phyloP scores from a whole-genome alignment of 129 eudicot species.

The Ambrosia trifida region DNA sequence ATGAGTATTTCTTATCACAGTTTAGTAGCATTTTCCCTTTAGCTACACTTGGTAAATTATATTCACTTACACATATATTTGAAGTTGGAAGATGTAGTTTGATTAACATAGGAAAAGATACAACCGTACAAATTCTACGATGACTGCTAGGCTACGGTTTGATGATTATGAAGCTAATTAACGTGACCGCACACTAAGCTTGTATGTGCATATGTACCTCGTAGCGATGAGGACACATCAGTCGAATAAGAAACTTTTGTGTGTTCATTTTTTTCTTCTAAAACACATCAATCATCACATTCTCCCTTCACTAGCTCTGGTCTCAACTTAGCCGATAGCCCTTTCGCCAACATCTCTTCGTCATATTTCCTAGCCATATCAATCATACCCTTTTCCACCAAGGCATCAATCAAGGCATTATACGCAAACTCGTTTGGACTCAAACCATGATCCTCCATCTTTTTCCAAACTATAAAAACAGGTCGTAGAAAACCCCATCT shows the following conservation, averaged over 20 bases:
- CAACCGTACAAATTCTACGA: too few species aligned
- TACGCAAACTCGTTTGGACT: constrained; percentile 86
- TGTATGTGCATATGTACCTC: too few species aligned
- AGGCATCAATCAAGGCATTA: constrained; percentile 89
- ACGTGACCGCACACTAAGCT: too few species aligned
- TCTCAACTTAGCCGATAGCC: constrained; percentile 86
- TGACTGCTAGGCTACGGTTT: too few species aligned
- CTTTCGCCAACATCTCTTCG: constrained; percentile 85
- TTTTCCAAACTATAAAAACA: constrained; percentile 69
- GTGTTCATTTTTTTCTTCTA: background rate
- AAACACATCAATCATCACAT: constrained; percentile 36
- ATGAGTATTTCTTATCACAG: background rate
- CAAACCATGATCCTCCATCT: constrained; percentile 74
- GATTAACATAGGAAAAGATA: background rate
- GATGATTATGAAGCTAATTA: too few species aligned
- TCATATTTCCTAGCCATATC: constrained; percentile 90
- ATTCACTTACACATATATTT: background rate
- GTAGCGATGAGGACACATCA: too few species aligned
- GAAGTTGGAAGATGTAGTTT: background rate
- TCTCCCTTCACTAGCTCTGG: constrained; percentile 45
- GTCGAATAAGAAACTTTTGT: background rate
- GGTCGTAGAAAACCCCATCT: constrained; percentile 98
- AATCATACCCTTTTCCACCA: constrained; percentile 84
- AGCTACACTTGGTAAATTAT: background rate
- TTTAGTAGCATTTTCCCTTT: background rate